Percentiles rank a stretch among this genome's conserved stretches.
These are phyloP conservation scores for Malassezia yamatoensis DNA, from an alignment of 1,284 basidiomycete species.

Conservation along the genomic window DNA sequence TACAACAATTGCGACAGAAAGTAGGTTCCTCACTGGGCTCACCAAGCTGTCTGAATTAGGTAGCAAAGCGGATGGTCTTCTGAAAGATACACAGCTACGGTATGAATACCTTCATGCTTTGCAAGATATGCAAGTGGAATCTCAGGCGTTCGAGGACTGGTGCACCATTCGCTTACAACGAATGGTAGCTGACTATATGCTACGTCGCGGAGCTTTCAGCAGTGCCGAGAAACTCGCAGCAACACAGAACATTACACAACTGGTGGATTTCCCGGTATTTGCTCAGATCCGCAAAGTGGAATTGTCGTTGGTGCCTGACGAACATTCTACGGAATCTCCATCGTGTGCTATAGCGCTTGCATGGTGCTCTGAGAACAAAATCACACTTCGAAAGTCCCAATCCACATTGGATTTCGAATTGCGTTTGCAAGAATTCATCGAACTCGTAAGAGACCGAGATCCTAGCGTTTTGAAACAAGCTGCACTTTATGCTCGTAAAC, in stretches of 20 bases:
- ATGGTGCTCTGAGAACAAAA: conserved; percentile 95
- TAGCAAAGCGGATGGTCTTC: conserved; percentile 48
- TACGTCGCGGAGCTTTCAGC: conserved; percentile 56
- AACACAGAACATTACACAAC: conserved; percentile 4
- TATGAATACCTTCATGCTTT: conserved; percentile 25
- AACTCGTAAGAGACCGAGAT: conserved; percentile 53
- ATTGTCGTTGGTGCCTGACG: conserved; percentile 55
- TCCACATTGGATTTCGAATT: conserved; percentile 87
- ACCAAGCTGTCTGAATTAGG: not conserved
- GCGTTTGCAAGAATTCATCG: conserved; percentile 89
- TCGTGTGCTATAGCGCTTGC: conserved; percentile 76
- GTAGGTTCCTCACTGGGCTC: not conserved
- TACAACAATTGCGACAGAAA: not conserved
- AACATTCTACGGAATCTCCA: conserved; percentile 48
- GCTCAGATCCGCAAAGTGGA: conserved; percentile 77
- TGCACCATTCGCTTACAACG: conserved; percentile 68
- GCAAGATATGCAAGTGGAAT: conserved; percentile 15
- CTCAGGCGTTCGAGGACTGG: conserved; percentile 52
- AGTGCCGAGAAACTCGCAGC: conserved; percentile 24
- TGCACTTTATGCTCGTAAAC: conserved; percentile 70
- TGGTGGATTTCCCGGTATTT: conserved; percentile 65
- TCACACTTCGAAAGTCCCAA: conserved; percentile 80
- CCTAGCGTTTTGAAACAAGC: conserved; percentile 57
- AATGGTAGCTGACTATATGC: conserved; percentile 84
- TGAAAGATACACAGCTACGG: conserved; percentile 55